Evolutionary conservation across 73 alveolate genomes (phyloP).

Genomic region (Tetrahymena borealis): DNA sequence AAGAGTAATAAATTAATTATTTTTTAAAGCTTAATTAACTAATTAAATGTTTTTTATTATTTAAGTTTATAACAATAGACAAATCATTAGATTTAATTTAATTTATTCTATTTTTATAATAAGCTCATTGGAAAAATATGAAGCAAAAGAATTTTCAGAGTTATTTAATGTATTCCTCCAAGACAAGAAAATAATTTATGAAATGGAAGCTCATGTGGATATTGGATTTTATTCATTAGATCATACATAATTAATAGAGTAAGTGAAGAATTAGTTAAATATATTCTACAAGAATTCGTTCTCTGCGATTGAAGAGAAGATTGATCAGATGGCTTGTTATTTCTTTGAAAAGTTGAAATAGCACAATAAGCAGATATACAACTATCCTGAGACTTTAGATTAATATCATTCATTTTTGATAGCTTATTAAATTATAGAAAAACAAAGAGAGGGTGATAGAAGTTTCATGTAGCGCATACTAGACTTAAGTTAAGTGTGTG

Average conservation of each 20-base stretch:
- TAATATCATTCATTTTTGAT: not conserved
- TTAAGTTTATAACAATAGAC: no score
- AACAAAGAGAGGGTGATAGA: not conserved
- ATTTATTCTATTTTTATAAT: not conserved
- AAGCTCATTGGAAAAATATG: not conserved
- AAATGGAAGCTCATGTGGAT: not conserved
- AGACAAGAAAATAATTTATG: not conserved
- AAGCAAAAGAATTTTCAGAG: not conserved
- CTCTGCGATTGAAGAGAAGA: not conserved
- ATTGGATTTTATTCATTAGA: not conserved
- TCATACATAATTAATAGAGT: not conserved
- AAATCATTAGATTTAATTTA: not conserved
- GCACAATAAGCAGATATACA: not conserved
- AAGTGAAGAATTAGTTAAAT: not conserved
- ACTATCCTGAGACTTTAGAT: not conserved
- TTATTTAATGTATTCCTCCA: not conserved
- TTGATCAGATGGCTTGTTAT: not conserved
- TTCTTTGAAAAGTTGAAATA: not conserved
- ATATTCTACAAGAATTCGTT: not conserved
- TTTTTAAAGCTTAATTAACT: no score
- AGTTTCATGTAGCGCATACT: not conserved
- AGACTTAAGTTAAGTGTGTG: not conserved
- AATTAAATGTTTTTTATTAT: no score
- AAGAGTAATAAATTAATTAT: not conserved
- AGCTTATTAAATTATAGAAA: not conserved